Evolutionary conservation across 352 stramenopile genomes (phyloP), one percentile per base, ranked within the genome.

Genomic region (Salisapilia sapeloensis): DNA sequence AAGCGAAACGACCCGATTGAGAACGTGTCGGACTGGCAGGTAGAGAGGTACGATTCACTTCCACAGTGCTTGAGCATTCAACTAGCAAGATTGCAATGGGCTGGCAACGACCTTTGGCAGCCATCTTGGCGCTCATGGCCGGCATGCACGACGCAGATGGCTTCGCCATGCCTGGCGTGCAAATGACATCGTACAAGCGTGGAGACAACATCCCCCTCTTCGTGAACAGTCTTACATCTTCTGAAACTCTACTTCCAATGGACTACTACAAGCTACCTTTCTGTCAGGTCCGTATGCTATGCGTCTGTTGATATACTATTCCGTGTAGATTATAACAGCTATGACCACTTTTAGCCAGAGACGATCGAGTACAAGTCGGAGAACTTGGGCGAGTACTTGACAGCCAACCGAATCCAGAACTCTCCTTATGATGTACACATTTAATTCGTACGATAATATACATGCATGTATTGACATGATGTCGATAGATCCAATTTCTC

Each of bases 351-450:
- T 4, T 42, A 83, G 56, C 85, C 91, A 0, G 50, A 81, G 31
- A 71, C 84, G 35, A 87, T 91, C 15, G 79, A 97, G 58, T 95
- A 97, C 67, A 95, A 96, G 28, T 95, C 85, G 33, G 95, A 99
- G 58, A 99, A 99, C 53, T 60, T 99, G 31, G 96, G 96, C 32
- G 94, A 99, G 60, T 97, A 99, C 44, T 62, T 99, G 29, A 92
- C 83, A 19, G 95, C 95, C 13, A 96, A 99, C 53, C 85, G 93
- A 36, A 99, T 99, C 46, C 89, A 99, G 61, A 98, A 94, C 56
- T 98, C 93, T 11, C 80, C 91, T 18, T 99, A 99, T 53, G 60
- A 92, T 20, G 60, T 76, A 31, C 24, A 38, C 29, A 5, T 8
- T 41, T 16, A 2, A 13, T 35, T 21, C 18, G 5, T 28, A 26